These are phyloP conservation scores for Tuber microsphaerosporum DNA, from an alignment of 495 filamentous ascomycete genomes.

Conservation along the genomic window DNA sequence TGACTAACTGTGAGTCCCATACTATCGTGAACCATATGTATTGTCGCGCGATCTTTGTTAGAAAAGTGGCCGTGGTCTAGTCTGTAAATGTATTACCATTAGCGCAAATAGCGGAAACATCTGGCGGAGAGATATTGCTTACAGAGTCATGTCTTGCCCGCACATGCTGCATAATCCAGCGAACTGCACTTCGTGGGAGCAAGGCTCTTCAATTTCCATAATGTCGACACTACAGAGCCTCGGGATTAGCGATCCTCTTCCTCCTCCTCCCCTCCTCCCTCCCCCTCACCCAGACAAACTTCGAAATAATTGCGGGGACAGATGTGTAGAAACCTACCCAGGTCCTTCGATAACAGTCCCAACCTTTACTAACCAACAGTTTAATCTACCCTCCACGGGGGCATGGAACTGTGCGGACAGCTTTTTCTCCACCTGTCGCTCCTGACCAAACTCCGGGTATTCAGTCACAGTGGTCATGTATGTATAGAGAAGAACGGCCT, in stretches of 20 bases:
- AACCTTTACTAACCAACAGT: conserved; percentile 64
- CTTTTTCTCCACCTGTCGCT: conserved; percentile 59
- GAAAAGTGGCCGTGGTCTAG: conserved; percentile 44
- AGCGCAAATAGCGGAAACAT: not conserved
- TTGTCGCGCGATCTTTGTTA: conserved; percentile 69
- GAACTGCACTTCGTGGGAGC: conserved; percentile 83
- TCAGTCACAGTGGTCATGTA: conserved; percentile 71
- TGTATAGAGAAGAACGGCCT: conserved; percentile 72
- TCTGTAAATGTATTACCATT: conserved; percentile 36
- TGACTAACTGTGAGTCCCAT: conserved; percentile 58
- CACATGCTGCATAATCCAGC: conserved; percentile 83
- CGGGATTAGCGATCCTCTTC: conserved; percentile 4
- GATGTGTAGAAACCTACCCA: conserved; percentile 29
- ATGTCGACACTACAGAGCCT: conserved; percentile 48
- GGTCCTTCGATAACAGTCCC: conserved; percentile 60
- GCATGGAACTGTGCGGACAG: conserved; percentile 73
- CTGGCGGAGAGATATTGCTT: conserved; percentile 14
- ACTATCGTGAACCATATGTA: conserved; percentile 90
- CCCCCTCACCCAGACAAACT: conserved; percentile 11
- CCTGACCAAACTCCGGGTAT: conserved; percentile 62
- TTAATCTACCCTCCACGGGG: conserved; percentile 69
- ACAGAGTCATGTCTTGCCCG: conserved; percentile 94
- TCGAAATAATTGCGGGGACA: not conserved
- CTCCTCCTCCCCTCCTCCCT: no score
- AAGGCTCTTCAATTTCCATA: conserved; percentile 80